Percentiles rank a stretch among this genome's conserved stretches.
Evolutionary conservation across 768 basidiomycete species (phyloP).

Genomic region (Agaricus bisporus): DNA sequence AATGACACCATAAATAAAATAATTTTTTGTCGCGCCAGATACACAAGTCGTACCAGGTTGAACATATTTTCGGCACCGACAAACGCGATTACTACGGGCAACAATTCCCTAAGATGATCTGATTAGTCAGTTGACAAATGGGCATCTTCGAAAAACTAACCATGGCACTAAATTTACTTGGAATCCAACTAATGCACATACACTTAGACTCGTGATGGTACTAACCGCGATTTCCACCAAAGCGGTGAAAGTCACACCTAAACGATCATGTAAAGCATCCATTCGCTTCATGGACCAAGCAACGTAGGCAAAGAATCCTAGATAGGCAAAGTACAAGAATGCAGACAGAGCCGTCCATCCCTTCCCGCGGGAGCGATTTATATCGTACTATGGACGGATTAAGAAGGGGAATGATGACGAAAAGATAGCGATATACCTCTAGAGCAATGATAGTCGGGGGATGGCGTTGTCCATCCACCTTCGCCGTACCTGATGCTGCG

Average conservation of each 20-base stretch:
- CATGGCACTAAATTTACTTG: constrained; percentile 87
- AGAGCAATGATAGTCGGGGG: constrained; percentile 40
- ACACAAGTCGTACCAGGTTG: constrained; percentile 56
- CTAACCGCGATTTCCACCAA: constrained; percentile 88
- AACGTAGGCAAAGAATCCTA: constrained; percentile 70
- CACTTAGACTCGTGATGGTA: constrained; percentile 89
- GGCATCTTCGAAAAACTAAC: constrained; percentile 32
- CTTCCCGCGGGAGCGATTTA: constrained; percentile 36
- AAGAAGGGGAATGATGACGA: constrained; percentile 6
- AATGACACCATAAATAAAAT: constrained; percentile 22
- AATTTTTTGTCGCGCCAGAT: constrained; percentile 11
- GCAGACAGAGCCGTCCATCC: constrained; percentile 58
- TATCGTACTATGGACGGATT: constrained; percentile 39
- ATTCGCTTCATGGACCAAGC: constrained; percentile 70
- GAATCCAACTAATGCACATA: constrained; percentile 86
- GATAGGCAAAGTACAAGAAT: constrained; percentile 72
- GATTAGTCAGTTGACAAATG: constrained; percentile 5
- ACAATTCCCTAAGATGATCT: constrained; percentile 56
- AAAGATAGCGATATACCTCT: constrained; percentile 28
- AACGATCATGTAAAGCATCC: constrained; percentile 82
- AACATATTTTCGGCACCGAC: constrained; percentile 99
- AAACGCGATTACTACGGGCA: constrained; percentile 92
- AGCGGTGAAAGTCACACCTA: constrained; percentile 91
- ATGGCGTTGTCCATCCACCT: constrained; percentile 22
- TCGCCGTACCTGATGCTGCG: constrained; percentile 28